These are phyloP conservation scores for Protea cynaroides DNA, from an alignment of 164 flowering plant species.

Conservation along the genomic window DNA sequence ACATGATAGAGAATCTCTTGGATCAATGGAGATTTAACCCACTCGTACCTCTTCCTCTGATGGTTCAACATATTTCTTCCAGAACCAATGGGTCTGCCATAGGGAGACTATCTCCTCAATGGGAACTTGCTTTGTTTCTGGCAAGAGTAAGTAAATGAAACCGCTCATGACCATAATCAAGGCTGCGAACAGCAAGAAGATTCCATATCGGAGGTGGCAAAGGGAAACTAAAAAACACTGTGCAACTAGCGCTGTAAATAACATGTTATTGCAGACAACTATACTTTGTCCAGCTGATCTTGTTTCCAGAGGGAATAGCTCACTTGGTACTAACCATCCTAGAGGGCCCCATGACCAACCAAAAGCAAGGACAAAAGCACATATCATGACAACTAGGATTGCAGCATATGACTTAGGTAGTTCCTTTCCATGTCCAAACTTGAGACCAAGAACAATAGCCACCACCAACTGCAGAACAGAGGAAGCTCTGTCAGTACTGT, in stretches of 20 bases:
- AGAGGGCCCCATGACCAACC: conserved; percentile 89
- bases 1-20: too few species aligned
- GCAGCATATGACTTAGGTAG: conserved; percentile 48
- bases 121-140: conserved; percentile 92
- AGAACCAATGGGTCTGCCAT: conserved; percentile 63
- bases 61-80: conserved; percentile 42
- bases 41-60: background rate
- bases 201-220: conserved; percentile 71
- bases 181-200: conserved; percentile 73
- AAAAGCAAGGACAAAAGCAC: conserved; percentile 57
- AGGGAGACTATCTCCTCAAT: conserved; percentile 70
- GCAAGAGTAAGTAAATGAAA: conserved; percentile 75
- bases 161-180: conserved; percentile 55
- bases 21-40: background rate
- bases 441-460: conserved; percentile 51
- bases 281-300: conserved; percentile 88
- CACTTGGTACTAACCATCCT: conserved; percentile 93
- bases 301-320: conserved; percentile 85
- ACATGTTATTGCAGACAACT: conserved; percentile 74
- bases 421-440: conserved; percentile 63
- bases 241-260: conserved; percentile 81
- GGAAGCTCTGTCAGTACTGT: background rate
- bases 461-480: conserved; percentile 41
- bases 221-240: conserved; percentile 76
- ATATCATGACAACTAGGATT: conserved; percentile 59